Percentiles rank a stretch among this genome's conserved stretches.
These are phyloP conservation scores for Mucor irregularis DNA, from an alignment of 371 early-diverging fungal genomes.

Conservation along the genomic window DNA sequence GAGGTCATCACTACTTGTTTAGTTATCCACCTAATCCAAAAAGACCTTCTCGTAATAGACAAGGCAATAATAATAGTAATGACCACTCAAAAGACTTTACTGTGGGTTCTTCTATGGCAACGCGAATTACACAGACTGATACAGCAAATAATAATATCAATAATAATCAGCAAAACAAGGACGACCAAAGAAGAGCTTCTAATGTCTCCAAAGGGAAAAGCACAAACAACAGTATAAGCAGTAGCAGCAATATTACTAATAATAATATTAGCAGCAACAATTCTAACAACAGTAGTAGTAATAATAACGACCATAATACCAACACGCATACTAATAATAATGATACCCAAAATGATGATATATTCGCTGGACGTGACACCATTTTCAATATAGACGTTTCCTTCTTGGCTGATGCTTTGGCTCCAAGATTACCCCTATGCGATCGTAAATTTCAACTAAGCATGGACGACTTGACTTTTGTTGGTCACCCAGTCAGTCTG, in stretches of 20 bases:
- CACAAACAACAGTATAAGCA: constrained; percentile 1
- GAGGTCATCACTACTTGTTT: constrained; percentile 73
- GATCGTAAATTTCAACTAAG: constrained; percentile 79
- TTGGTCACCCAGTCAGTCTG: constrained; percentile 67
- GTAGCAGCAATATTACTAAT: too few species aligned
- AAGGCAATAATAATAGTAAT: neutral
- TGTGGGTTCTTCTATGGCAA: constrained; percentile 16
- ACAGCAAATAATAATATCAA: neutral
- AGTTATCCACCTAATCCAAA: constrained; percentile 61
- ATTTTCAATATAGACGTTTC: constrained; percentile 70
- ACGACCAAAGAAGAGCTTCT: constrained; percentile 13
- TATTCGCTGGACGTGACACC: constrained; percentile 44
- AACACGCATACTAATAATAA: neutral
- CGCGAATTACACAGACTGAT: neutral
- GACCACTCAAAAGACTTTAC: constrained; percentile 7
- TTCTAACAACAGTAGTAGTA: neutral
- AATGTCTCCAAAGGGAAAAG: constrained; percentile 10
- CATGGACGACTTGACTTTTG: constrained; percentile 78
- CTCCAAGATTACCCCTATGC: constrained; percentile 73
- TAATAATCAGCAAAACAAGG: neutral
- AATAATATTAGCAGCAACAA: constrained; percentile 10
- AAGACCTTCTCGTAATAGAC: constrained; percentile 17
- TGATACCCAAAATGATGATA: constrained; percentile 12
- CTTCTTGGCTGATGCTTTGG: constrained; percentile 72
- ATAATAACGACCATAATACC: neutral